These are phyloP conservation scores for Psilocybe sp. DNA, from an alignment of 768 basidiomycete genomes.

Conservation along the genomic window DNA sequence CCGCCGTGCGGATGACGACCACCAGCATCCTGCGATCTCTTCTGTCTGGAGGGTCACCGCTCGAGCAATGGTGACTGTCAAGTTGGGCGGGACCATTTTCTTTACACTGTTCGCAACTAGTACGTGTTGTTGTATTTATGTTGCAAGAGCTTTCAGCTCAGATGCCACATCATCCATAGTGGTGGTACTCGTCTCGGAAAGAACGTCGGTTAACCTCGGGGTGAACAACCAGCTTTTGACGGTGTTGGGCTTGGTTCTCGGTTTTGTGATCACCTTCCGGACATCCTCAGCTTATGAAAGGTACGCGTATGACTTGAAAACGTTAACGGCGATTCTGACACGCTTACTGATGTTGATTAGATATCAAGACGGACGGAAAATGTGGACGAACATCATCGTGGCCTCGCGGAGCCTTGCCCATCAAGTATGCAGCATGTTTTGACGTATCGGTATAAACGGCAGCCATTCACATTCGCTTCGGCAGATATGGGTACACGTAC, in stretches of 20 bases:
- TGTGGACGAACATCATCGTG: conserved; percentile 63
- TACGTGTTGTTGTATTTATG: not conserved
- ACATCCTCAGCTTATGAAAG: conserved; percentile 71
- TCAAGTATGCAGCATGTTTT: conserved; percentile 31
- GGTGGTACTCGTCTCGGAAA: conserved; percentile 52
- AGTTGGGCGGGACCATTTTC: no score
- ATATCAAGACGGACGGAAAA: conserved; percentile 67
- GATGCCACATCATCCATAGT: conserved; percentile 30
- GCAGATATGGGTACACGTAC: conserved; percentile 58
- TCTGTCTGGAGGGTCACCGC: no score
- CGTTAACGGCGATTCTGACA: not conserved
- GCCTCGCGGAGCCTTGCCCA: conserved; percentile 58
- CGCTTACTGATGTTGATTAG: conserved; percentile 24
- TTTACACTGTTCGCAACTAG: no score
- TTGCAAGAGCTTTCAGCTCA: not conserved
- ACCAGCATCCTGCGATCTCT: no score
- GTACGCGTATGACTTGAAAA: conserved; percentile 25
- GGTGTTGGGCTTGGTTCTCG: conserved; percentile 72
- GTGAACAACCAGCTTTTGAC: conserved; percentile 58
- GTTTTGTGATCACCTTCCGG: conserved; percentile 69
- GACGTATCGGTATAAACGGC: not conserved
- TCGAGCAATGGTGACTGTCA: no score
- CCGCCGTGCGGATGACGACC: no score
- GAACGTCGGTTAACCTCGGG: conserved; percentile 45
- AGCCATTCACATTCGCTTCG: not conserved